Evolutionary conservation across 768 basidiomycete species (phyloP).

Genomic region (Leccinellum rugosiceps): DNA sequence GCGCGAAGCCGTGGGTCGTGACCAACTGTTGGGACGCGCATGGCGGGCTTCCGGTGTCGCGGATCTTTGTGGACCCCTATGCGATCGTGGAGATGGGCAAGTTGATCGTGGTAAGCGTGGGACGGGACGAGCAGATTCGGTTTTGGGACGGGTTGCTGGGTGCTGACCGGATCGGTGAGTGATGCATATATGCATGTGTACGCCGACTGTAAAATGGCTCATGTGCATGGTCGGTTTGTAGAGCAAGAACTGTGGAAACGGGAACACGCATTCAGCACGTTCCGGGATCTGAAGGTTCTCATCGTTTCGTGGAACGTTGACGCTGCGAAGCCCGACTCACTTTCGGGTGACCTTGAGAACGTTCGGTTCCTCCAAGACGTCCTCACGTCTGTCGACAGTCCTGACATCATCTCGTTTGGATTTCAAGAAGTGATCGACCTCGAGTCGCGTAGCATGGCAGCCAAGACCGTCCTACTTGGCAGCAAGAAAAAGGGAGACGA

Average conservation of each 20-base stretch:
- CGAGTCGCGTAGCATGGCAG: conserved; percentile 88
- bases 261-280: conserved; percentile 75
- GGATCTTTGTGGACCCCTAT: conserved; percentile 66
- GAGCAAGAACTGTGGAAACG: conserved; percentile 74
- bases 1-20: conserved; percentile 73
- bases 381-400: conserved; percentile 64
- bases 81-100: conserved; percentile 67
- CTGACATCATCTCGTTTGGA: conserved; percentile 91
- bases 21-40: conserved; percentile 91
- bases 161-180: conserved; percentile 83
- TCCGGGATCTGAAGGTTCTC: conserved; percentile 73
- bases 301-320: conserved; percentile 93
- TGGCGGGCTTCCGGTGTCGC: conserved; percentile 57
- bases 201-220: background rate
- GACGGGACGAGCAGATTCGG: conserved; percentile 65
- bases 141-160: conserved; percentile 92
- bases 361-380: conserved; percentile 76
- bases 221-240: conserved; percentile 27
- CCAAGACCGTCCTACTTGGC: conserved; percentile 85
- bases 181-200: background rate
- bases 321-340: conserved; percentile 75
- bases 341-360: conserved; percentile 67
- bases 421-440: conserved; percentile 97
- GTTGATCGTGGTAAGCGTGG: conserved; percentile 72
- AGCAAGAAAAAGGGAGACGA: conserved; percentile 60